Evolutionary conservation across 805 yeast species (phyloP), one percentile per base, ranked within the genome.

Genomic region (Kazachstania psychrophila): DNA sequence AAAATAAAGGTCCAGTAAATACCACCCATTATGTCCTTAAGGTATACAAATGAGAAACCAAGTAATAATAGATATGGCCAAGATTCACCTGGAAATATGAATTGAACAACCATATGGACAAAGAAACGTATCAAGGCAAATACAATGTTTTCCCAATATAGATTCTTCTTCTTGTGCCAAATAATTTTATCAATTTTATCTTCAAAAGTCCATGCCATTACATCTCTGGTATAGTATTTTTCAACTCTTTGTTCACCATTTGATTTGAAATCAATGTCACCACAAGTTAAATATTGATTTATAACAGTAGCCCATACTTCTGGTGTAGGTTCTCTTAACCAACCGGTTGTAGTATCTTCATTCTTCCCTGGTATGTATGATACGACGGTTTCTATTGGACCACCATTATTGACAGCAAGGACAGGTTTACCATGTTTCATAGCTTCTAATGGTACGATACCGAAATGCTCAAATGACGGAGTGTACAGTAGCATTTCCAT

Each of bases 401-500:
- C 99, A 19, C 98, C 99, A 27, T 76, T 76, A 51, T 83, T 76
- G 5, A 80, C 79, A 0, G 96, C 96, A 35, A 92, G 62, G 0
- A 88, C 96, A 0, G 95, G 86, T 0, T 79, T 79, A 20, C 83
- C 80, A 39, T 73, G 68, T 32, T 79, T 69, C 96, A 92, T 88
- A 10, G 95, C 88, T 56, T 92, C 98, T 12, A 92, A 68, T 1
- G 99, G 99, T 8, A 92, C 99, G 45, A 92, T 92, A 11, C 99
- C 99, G 55, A 92, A 92, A 62, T 92, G 99, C 58, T 92, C 98
- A 49, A 72, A 72, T 0, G 82, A 69, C 3, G 99, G 98, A 0
- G 99, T 92, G 54, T 92, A 92, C 31, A 88, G 61, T 16, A 92
- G 66, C 38, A 82, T 47, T 32, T 70, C 69, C 2, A 88, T 68